Conservation (phyloP, 805 yeast genomes). For the Candida stauntonica region DNA sequence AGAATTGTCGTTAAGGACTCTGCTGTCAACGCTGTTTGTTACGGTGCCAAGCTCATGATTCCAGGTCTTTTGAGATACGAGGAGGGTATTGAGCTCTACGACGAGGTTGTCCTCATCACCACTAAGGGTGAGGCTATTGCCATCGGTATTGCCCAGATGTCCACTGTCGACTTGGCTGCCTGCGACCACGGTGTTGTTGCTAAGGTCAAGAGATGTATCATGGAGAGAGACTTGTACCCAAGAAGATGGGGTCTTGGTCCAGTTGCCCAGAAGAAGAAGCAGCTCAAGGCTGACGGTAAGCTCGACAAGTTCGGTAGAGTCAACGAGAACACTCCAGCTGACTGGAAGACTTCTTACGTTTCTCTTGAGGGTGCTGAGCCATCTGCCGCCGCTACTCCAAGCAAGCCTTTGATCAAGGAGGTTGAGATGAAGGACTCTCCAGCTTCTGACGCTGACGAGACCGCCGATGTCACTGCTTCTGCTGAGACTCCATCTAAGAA, state of each 20-base stretch:
- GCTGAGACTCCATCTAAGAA: slow-evolving; percentile 39
- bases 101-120: slow-evolving; percentile 96
- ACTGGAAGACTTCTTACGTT: slow-evolving; percentile 85
- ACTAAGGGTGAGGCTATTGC: slow-evolving; percentile 99
- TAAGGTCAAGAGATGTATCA: slow-evolving; percentile 96
- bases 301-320: slow-evolving; percentile 92
- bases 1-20: slow-evolving; percentile 93
- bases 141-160: slow-evolving; percentile 97
- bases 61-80: slow-evolving; percentile 98
- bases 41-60: slow-evolving; percentile 98
- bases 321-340: slow-evolving; percentile 89
- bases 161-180: slow-evolving; percentile 91
- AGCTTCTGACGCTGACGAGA: slow-evolving; percentile 28
- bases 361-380: slow-evolving; percentile 59
- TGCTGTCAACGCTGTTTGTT: slow-evolving; percentile 96
- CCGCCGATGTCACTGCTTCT: slow-evolving; percentile 19
- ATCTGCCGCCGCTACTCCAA: slow-evolving; percentile 31
- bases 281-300: slow-evolving; percentile 94
- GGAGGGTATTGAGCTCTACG: slow-evolving; percentile 94
- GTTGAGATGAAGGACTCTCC: slow-evolving; percentile 30
- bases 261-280: slow-evolving; percentile 97
- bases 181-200: slow-evolving; percentile 99
- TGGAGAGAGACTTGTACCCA: slow-evolving; percentile 99
- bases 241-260: slow-evolving; percentile 99
- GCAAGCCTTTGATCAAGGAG: slow-evolving; percentile 44